phyloP scores from a whole-genome alignment of 1,284 basidiomycete genomes.

The Rhodofomes roseus region DNA sequence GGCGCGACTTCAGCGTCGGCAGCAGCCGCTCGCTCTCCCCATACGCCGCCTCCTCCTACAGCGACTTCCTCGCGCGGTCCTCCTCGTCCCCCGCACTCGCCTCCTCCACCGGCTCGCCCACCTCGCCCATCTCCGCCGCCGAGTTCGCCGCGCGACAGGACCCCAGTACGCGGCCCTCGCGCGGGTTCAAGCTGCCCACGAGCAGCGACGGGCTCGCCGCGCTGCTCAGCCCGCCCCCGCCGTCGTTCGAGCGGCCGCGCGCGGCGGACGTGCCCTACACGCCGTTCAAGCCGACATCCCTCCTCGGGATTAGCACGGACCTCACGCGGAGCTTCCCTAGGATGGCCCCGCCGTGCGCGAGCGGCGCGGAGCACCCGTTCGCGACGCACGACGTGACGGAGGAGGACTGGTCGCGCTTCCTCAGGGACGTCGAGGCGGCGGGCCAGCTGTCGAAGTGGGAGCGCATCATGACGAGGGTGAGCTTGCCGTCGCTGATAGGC shows the following conservation, averaged over 20 bases:
- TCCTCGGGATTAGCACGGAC: conserved; percentile 10
- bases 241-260: conserved; percentile 9
- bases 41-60: neutral
- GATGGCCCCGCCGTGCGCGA: conserved; percentile 13
- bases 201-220: conserved; percentile 2
- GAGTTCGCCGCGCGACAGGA: neutral
- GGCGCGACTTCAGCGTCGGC: neutral
- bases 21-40: neutral
- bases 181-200: neutral
- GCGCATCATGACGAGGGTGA: conserved; percentile 12
- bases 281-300: conserved; percentile 8
- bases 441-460: conserved; percentile 20
- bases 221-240: conserved; percentile 13
- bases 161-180: neutral
- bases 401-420: conserved; percentile 30
- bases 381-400: conserved; percentile 33
- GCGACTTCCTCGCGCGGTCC: neutral
- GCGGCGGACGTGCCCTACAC: conserved; percentile 3
- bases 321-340: conserved; percentile 15
- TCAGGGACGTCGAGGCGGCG: conserved; percentile 9
- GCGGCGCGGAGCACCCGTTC: conserved; percentile 32
- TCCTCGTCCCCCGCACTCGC: neutral
- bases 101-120: neutral
- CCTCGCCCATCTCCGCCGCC: neutral
- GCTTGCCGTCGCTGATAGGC: conserved; percentile 11